Base-by-base conservation (phyloP, 2,329 filamentous ascomycete species). In the Penicillium palitans region DNA sequence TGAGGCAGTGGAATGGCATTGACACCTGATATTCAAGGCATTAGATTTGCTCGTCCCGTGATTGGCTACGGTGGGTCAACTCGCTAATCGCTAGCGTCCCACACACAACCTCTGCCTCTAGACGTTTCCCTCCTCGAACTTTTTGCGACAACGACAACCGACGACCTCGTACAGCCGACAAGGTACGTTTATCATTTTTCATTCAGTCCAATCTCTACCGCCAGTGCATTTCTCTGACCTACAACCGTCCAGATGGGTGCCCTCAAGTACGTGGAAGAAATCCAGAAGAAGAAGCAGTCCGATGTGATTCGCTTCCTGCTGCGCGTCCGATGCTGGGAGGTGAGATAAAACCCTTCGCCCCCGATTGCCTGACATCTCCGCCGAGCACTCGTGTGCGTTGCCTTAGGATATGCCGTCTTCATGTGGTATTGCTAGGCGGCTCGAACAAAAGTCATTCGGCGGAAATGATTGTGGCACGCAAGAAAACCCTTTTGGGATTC, bases 241-340 rank as follows among this genome's bases (percentile, higher is more conserved):
- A 42, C 46, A 52, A 60, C 65, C 50, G 56, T 66, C 55, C 61
- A 93, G 87, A 97, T 97, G 95, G 95, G 95, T 90, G 93, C 93
- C 86, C 91, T 97, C 83, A 99, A 99, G 86, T 99, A 96, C 87
- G 91, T 99, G 84, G 96, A 99, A 89, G 95, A 99, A 88, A 90
- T 99, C 86, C 92, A 97, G 83, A 98, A 99, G 92, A 97, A 96
- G 91, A 99, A 99, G 92, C 95, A 99, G 90, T 96, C 91, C 82
- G 95, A 99, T 88, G 90, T 99, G 79, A 91, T 98, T 86, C 93
- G 93, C 86, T 99, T 99, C 88, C 90, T 99, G 84, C 91, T 97
- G 83, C 93, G 92, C 82, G 51, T 96, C 80, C 93, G 95, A 85
- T 99, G 95, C 93, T 99, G 95, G 95, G 95, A 99, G 91, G 93